Percentiles rank a stretch among this genome's conserved stretches.
Evolutionary conservation across 1,139 yeast genomes (phyloP).

Genomic region (Saccharomyces hybrid): DNA sequence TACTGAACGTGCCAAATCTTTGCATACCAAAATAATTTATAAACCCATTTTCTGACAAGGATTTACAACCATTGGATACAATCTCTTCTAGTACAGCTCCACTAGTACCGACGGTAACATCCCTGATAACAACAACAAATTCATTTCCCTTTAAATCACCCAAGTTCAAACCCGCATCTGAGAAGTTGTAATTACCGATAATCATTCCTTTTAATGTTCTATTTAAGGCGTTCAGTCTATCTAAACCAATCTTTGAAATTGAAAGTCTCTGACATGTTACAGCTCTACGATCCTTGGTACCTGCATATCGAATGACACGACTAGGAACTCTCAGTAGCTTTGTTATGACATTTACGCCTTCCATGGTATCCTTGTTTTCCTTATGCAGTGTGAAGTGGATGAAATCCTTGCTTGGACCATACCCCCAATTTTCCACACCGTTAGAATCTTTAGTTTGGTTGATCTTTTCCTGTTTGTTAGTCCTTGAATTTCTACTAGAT

Average conservation of each 20-base stretch:
- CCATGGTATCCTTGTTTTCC: constrained; percentile 97
- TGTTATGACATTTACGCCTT: constrained; percentile 68
- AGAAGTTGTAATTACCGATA: constrained; percentile 71
- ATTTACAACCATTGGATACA: constrained; percentile 46
- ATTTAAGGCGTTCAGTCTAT: constrained; percentile 69
- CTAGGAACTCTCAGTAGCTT: constrained; percentile 68
- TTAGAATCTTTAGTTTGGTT: constrained; percentile 44
- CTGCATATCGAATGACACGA: constrained; percentile 71
- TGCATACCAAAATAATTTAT: constrained; percentile 96
- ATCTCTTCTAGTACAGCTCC: constrained; percentile 33
- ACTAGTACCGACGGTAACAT: constrained; percentile 38
- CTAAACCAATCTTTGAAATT: constrained; percentile 64
- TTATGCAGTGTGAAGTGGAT: constrained; percentile 79
- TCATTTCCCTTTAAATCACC: constrained; percentile 89
- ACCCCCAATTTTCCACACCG: constrained; percentile 41
- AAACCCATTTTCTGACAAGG: constrained; percentile 64
- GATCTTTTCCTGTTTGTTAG: constrained; percentile 33
- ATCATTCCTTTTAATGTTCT: constrained; percentile 64
- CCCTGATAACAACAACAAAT: constrained; percentile 75
- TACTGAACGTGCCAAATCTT: constrained; percentile 90
- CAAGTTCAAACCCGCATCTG: constrained; percentile 52
- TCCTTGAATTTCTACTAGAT: constrained; percentile 37
- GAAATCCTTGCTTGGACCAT: constrained; percentile 62
- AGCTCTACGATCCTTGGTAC: constrained; percentile 95
- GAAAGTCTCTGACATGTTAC: constrained; percentile 84